Evolutionary conservation across 345 rosid genomes (phyloP).

Genomic region (Salix caprea): DNA sequence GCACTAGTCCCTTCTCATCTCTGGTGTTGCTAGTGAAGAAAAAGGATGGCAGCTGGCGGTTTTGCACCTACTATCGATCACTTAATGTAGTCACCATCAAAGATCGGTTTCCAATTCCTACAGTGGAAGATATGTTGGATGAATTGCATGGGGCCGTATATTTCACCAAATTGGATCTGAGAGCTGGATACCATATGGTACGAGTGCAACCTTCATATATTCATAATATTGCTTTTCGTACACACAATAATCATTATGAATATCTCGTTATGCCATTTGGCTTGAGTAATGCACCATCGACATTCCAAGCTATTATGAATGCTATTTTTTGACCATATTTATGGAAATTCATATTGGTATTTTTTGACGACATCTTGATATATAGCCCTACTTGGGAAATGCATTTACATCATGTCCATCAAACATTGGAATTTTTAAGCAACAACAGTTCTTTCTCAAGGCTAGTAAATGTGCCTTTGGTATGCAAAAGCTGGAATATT

Average conservation of each 20-base stretch:
- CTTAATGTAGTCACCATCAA: not conserved
- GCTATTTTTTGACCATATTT: not conserved
- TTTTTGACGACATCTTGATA: not conserved
- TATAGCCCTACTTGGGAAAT: not conserved
- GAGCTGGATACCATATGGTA: not conserved
- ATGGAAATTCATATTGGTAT: too few species aligned
- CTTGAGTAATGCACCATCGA: too few species aligned
- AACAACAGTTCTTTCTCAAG: not conserved
- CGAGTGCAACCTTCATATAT: not conserved
- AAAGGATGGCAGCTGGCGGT: not conserved
- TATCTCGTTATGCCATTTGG: not conserved
- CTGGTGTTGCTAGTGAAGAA: not conserved
- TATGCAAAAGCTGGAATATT: too few species aligned
- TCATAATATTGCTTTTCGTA: not conserved
- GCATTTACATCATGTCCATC: not conserved
- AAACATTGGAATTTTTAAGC: not conserved
- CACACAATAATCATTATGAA: not conserved
- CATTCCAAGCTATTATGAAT: not conserved
- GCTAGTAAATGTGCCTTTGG: too few species aligned
- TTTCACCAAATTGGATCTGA: not conserved
- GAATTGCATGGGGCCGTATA: not conserved
- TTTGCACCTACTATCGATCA: not conserved
- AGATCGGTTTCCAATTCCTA: not conserved
- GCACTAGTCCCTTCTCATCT: not conserved
- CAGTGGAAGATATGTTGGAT: not conserved